Percentiles rank a stretch among this genome's conserved stretches.
Evolutionary conservation across 495 filamentous ascomycete genomes (phyloP).

Genomic region (Xylaria venustula): DNA sequence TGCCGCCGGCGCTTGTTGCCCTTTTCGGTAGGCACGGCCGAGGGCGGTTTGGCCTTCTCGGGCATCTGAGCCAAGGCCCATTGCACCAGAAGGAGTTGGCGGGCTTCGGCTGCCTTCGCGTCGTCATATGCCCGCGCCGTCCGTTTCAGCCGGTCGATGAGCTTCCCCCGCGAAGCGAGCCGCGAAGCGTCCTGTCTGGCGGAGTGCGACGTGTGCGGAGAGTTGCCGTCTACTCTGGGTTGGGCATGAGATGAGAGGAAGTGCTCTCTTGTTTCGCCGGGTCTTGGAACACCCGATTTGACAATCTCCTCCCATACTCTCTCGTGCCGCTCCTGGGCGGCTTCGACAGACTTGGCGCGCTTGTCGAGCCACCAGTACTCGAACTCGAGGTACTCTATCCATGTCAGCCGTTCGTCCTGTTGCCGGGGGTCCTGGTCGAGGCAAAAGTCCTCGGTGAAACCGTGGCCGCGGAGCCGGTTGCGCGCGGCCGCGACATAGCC

Average conservation of each 20-base stretch:
- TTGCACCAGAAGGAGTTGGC: not conserved
- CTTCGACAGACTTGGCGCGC: not conserved
- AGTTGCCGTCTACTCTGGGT: too few species aligned
- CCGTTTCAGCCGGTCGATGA: conserved; percentile 15
- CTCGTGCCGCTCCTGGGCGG: conserved; percentile 1
- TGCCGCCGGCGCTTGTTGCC: not conserved
- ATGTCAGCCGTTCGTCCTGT: conserved; percentile 17
- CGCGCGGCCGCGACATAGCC: conserved; percentile 11
- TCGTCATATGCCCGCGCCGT: not conserved
- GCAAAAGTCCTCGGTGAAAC: conserved; percentile 13
- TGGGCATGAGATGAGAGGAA: not conserved
- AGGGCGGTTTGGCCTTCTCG: not conserved
- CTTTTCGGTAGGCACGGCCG: not conserved
- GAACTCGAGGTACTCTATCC: conserved; percentile 28
- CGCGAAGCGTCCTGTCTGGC: not conserved
- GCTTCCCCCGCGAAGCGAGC: conserved; percentile 4
- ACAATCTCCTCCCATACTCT: conserved; percentile 15
- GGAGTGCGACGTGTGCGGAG: too few species aligned
- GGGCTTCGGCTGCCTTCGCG: not conserved
- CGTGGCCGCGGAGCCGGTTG: conserved; percentile 8
- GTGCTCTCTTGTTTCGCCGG: conserved; percentile 13
- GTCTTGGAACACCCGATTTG: conserved; percentile 7
- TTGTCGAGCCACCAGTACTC: conserved; percentile 15
- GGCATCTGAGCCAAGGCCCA: conserved; percentile 2
- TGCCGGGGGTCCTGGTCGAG: conserved; percentile 12